Base-by-base conservation (phyloP, 768 basidiomycete genomes). In the Xerocomus brunneocitrinus region DNA sequence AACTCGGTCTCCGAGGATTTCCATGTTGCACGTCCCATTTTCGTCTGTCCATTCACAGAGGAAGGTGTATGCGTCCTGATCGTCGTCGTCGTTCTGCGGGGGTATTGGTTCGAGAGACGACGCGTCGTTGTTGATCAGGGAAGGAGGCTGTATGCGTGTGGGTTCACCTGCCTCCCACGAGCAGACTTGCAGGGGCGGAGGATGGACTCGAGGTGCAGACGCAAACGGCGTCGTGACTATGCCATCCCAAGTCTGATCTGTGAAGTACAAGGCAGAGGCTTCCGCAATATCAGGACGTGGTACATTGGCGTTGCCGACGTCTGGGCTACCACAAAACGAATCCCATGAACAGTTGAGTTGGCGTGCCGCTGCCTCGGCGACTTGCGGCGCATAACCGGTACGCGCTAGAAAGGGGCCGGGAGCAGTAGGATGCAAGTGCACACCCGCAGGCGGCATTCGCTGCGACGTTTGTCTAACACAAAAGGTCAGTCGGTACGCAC, bases 31-130 rank as follows among this genome's bases (percentile, higher is more conserved):
- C 5, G 10, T 52, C 1, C 61, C 59, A 14, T 35, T 45, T 35
- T 62, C 43, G 40, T 64, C 59, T 8, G 51, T 62, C 65, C 65
- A 66, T 38, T 67, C 55, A 8, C 64, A 68, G 22, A 46, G 31
- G 16, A 48, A 42, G 8, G 46, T 41, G 22, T 28, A 22, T 2
- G 13, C 49, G 7, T 57, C 59, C 5, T 64, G 52, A n/a, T 58
- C 52, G 13, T 47, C 51, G 0, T 60, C 54, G 1, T 10, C 41
- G 30, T 35, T 47, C 12, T 31, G 54, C 27, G 19, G 4, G 2
- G 35, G 24, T 4, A 27, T 30, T 9, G 10, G 38, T 12, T 52
- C 36, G 39, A 42, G 16, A 3, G 32, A n/a, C 5, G 47, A 13
- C 0, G 14, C 5, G n/a, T 39, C 49, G 8, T 34, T 31, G 36